Evolutionary conservation across 441 rosid species (phyloP).

Genomic region (Melastoma candidum): DNA sequence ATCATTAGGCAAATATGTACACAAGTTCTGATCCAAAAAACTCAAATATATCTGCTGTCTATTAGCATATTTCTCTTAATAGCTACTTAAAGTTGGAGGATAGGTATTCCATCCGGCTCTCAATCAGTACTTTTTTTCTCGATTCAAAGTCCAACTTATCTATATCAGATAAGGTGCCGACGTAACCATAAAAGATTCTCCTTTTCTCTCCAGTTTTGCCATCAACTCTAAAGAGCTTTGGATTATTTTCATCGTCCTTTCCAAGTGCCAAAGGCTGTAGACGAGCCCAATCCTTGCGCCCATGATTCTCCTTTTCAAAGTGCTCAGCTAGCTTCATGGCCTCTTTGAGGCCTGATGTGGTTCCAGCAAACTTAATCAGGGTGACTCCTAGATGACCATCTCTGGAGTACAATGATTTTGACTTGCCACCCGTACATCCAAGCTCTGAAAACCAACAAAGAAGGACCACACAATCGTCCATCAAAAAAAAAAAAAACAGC

Average conservation of each 20-base stretch:
- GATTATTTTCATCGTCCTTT: constrained; percentile 73
- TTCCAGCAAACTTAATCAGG: constrained; percentile 57
- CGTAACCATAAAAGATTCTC: constrained; percentile 77
- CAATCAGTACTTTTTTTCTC: constrained; percentile 63
- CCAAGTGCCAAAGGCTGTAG: constrained; percentile 45
- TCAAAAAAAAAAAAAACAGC: constrained; percentile 18
- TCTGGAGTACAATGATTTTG: constrained; percentile 80
- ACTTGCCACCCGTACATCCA: constrained; percentile 70
- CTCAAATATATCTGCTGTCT: too few species aligned
- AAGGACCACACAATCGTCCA: too few species aligned
- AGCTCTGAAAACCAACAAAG: constrained; percentile 48
- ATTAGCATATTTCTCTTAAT: too few species aligned
- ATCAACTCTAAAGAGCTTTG: constrained; percentile 60
- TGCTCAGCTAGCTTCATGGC: constrained; percentile 63
- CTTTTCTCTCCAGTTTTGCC: constrained; percentile 60
- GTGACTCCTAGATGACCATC: constrained; percentile 93
- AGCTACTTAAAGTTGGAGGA: constrained; percentile 21
- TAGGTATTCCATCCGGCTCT: constrained; percentile 52
- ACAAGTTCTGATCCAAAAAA: too few species aligned
- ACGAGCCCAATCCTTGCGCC: constrained; percentile 71
- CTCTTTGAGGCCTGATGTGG: constrained; percentile 63
- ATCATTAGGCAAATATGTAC: too few species aligned
- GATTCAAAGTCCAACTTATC: constrained; percentile 74
- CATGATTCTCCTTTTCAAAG: constrained; percentile 73
- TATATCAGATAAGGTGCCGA: constrained; percentile 73